Conservation (phyloP, 1,139 yeast species). For the Magnusiomyces tetraspermus region DNA sequence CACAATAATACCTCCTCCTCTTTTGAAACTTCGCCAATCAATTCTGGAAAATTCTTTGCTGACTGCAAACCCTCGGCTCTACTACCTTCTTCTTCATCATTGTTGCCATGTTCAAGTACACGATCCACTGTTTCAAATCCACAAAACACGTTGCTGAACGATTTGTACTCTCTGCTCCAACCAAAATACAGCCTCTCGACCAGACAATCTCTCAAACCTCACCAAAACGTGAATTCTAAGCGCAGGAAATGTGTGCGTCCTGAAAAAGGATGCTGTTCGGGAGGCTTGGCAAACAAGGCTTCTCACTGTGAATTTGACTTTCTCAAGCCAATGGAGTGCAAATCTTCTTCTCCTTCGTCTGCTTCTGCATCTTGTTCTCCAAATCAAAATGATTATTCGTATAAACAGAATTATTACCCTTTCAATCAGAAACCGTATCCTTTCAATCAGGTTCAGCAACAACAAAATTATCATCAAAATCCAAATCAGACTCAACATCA, state of each 20-base stretch:
- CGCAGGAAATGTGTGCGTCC: not conserved
- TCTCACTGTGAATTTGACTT: not conserved
- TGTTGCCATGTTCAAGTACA: too few relatives aligned
- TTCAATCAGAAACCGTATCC: too few relatives aligned
- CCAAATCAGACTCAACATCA: not conserved
- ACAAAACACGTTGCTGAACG: too few relatives aligned
- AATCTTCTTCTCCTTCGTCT: not conserved
- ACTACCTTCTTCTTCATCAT: too few relatives aligned
- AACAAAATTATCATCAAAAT: too few relatives aligned
- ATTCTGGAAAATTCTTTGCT: not conserved
- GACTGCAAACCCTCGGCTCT: too few relatives aligned
- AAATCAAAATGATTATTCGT: too few relatives aligned
- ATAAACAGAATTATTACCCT: too few relatives aligned
- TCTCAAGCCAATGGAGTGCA: not conserved
- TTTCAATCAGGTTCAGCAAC: too few relatives aligned
- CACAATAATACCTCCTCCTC: not conserved
- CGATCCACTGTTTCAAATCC: too few relatives aligned
- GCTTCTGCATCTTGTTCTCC: not conserved
- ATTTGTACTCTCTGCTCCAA: not conserved
- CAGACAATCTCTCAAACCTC: not conserved
- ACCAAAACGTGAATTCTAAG: not conserved
- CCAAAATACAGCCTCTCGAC: slow-evolving; percentile 2
- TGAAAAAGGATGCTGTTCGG: not conserved
- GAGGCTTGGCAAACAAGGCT: not conserved
- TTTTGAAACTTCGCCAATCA: not conserved